Conservation (phyloP, 2,329 filamentous ascomycete genomes). For the Calonectria multiphialidica region DNA sequence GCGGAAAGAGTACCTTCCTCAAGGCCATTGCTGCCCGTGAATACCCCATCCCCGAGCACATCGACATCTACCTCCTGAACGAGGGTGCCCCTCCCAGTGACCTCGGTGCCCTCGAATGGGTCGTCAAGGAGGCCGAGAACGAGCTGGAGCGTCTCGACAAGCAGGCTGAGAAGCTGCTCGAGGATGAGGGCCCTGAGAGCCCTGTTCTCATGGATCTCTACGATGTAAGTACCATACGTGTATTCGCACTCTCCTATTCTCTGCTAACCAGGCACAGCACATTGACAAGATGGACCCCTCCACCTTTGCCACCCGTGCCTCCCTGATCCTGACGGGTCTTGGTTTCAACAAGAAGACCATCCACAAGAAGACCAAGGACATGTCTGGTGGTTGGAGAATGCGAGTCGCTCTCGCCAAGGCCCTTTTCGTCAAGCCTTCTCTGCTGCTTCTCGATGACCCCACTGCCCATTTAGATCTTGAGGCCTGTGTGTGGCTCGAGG, state of each 20-base stretch:
- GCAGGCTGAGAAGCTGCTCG: conserved; percentile 89
- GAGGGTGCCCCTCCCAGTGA: conserved; percentile 93
- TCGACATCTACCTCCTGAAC: conserved; percentile 98
- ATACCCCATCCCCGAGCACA: conserved; percentile 93
- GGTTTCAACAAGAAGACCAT: conserved; percentile 99
- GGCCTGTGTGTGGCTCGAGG: conserved; percentile 99
- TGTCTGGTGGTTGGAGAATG: conserved; percentile 99
- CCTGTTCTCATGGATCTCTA: conserved; percentile 94
- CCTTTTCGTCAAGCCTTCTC: conserved; percentile 96
- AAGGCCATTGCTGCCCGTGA: conserved; percentile 95
- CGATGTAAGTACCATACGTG: conserved; percentile 73
- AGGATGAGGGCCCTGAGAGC: conserved; percentile 92
- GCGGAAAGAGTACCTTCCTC: conserved; percentile 97
- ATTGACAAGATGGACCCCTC: conserved; percentile 99
- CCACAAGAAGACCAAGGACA: conserved; percentile 99
- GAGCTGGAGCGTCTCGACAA: conserved; percentile 93
- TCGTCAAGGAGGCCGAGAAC: conserved; percentile 92
- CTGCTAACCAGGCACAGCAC: conserved; percentile 68
- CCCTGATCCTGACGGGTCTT: conserved; percentile 96
- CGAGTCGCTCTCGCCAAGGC: conserved; percentile 97
- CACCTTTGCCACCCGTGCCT: conserved; percentile 95
- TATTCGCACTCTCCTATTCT: neutral
- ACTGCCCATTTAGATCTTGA: conserved; percentile 99
- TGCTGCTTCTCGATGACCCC: conserved; percentile 96
- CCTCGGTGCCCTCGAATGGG: conserved; percentile 94